Percentiles rank a stretch among this genome's conserved stretches.
These are phyloP conservation scores for Melanogaster broomeanus DNA, from an alignment of 768 basidiomycete species.

Conservation along the genomic window DNA sequence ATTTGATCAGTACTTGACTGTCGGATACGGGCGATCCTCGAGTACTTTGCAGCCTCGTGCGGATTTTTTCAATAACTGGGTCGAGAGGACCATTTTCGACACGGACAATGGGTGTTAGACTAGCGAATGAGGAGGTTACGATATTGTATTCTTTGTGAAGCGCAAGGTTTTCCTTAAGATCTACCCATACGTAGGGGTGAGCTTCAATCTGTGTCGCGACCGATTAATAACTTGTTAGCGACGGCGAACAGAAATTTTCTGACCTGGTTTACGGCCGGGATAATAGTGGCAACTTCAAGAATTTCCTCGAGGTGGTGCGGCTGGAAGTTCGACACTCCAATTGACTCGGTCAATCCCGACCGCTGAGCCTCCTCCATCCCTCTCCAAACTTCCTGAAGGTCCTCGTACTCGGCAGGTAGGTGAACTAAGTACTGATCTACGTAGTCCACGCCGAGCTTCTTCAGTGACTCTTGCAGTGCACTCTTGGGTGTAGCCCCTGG, in stretches of 20 bases:
- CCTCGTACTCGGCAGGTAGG: conserved; percentile 37
- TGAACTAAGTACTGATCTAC: conserved; percentile 69
- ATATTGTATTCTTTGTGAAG: conserved; percentile 39
- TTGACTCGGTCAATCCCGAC: conserved; percentile 40
- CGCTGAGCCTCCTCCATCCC: conserved; percentile 50
- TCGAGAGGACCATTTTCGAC: conserved; percentile 40
- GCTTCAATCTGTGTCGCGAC: conserved; percentile 46
- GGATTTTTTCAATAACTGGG: conserved; percentile 39
- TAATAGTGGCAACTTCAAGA: conserved; percentile 43
- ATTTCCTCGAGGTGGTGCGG: conserved; percentile 44
- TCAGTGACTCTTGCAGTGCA: too few relatives aligned
- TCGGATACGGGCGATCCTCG: conserved; percentile 29
- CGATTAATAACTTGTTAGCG: background rate
- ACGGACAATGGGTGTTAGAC: conserved; percentile 39
- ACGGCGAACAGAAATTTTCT: background rate
- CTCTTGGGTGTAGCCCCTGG: conserved; percentile 49
- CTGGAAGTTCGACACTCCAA: conserved; percentile 59
- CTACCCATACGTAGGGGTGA: conserved; percentile 53
- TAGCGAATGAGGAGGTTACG: conserved; percentile 41
- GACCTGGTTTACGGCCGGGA: conserved; percentile 59
- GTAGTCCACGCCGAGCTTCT: too few relatives aligned
- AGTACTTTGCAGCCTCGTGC: conserved; percentile 25
- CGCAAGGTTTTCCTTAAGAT: conserved; percentile 36
- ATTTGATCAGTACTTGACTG: conserved; percentile 31
- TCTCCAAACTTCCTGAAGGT: conserved; percentile 48